Conservation (phyloP, 768 basidiomycete species). For the Rhizopogon roseolus region DNA sequence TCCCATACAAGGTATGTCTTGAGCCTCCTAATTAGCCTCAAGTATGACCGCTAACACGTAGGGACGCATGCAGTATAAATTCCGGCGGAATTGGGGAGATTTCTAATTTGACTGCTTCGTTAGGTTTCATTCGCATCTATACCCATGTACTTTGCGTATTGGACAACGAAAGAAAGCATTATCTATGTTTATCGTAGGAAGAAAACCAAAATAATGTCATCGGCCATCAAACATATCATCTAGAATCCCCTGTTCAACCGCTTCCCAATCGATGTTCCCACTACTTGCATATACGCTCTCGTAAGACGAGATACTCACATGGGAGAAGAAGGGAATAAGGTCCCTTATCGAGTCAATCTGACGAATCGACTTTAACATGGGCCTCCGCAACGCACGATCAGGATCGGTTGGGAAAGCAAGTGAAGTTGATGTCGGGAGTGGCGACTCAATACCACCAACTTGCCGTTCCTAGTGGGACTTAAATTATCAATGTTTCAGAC, state of each 20-base stretch:
- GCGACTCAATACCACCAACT: slow-evolving; percentile 17
- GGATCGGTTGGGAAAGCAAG: slow-evolving; percentile 26
- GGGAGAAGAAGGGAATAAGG: slow-evolving; percentile 86
- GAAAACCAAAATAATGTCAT: slow-evolving; percentile 21
- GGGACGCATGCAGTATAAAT: slow-evolving; percentile 81
- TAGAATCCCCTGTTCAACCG: slow-evolving; percentile 75
- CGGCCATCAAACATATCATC: slow-evolving; percentile 89
- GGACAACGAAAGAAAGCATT: slow-evolving; percentile 1
- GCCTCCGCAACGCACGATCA: slow-evolving; percentile 59
- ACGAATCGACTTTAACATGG: slow-evolving; percentile 61
- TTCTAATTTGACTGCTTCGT: slow-evolving; percentile 42
- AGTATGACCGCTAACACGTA: slow-evolving; percentile 41
- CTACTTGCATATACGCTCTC: slow-evolving; percentile 85
- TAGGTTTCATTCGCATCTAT: slow-evolving; percentile 19
- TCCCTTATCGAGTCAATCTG: slow-evolving; percentile 84
- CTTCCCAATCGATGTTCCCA: slow-evolving; percentile 84
- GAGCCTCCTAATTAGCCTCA: slow-evolving; percentile 3
- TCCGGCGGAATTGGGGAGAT: slow-evolving; percentile 84
- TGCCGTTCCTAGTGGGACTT: slow-evolving; percentile 20
- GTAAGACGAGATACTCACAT: slow-evolving; percentile 83
- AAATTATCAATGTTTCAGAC: not conserved
- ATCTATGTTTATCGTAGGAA: slow-evolving; percentile 6
- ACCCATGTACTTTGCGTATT: slow-evolving; percentile 16
- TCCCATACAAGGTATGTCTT: slow-evolving; percentile 79
- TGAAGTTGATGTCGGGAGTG: slow-evolving; percentile 12